Base-by-base conservation (phyloP, 495 filamentous ascomycete species). In the Oidiodendron maius region DNA sequence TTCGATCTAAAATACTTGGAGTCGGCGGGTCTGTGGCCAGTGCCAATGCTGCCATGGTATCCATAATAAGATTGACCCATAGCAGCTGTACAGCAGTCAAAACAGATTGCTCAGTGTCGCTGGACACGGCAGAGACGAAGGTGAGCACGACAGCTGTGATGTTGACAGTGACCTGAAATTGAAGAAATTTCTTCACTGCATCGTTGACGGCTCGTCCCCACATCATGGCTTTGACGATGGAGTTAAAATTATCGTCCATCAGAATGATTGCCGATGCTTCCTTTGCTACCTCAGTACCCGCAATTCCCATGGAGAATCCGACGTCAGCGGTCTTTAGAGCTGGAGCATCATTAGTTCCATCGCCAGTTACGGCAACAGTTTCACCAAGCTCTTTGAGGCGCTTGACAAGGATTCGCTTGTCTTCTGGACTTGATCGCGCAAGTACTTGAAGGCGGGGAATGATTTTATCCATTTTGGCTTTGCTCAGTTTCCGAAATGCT, bases 21-120 rank as follows among this genome's bases (percentile, higher is more conserved):
- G 81, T 83, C 21, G 89, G 89, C 25, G 85, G 83, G 55, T 95
- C 89, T 5, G 89, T 95, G 10, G 89, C 89, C 38, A 95, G 72
- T 22, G 89, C 89, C 12, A 95, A 71, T 13, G 89, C 89, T 21
- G 89, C 89, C 52, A 95, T 87, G 0, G 89, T 93, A 55, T 95
- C 89, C 89, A 95, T 95, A 63, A 95, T 94, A 51, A 95, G 71
- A 55, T 95, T 95, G 53, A 95, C 86, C 89, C 89, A 95, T 13
- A 95, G 75, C 20, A 95, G 73, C 67, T 95, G 89, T 15, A 95
- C 89, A 6, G 89, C 87, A 3, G 77, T 91, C 25, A 95, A 69
- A 39, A 94, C 89, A 39, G 87, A 86, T 23, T 73, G 63, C 57
- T 82, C 80, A 4, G 78, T 65, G 4, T 58, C 59, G 55, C 75